These are phyloP conservation scores for Skeletonema costatum DNA, from an alignment of 108 stramenopile species.

Conservation along the genomic window DNA sequence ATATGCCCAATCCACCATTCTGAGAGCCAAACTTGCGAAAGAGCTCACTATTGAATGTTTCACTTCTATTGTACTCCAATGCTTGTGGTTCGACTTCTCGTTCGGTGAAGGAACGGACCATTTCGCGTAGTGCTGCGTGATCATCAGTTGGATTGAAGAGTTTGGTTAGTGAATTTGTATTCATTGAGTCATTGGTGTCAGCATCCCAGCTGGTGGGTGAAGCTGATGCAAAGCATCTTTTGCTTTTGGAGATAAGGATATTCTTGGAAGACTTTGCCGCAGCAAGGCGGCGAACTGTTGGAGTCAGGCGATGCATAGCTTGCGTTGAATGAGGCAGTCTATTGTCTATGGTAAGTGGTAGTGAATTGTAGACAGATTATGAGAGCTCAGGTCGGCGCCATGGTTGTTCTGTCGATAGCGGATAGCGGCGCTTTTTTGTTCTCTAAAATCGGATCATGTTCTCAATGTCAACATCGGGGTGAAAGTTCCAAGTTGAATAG, in stretches of 20 bases:
- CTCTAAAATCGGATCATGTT: no score
- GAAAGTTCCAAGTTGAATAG: no score
- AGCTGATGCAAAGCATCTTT: slow-evolving; percentile 21
- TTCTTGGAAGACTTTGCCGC: not conserved
- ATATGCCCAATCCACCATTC: slow-evolving; percentile 82
- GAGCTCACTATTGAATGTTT: slow-evolving; percentile 89
- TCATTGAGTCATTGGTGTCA: not conserved
- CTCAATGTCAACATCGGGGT: no score
- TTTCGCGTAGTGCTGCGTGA: slow-evolving; percentile 85
- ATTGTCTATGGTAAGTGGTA: no score
- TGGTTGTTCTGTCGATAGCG: no score
- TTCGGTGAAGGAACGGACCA: slow-evolving; percentile 82
- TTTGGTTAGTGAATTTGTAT: slow-evolving; percentile 19
- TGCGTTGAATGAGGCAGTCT: no score
- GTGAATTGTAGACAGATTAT: no score
- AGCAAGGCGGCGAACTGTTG: not conserved
- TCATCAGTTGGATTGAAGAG: slow-evolving; percentile 93
- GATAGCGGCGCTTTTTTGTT: no score
- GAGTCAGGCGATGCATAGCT: not conserved
- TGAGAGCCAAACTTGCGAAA: slow-evolving; percentile 83
- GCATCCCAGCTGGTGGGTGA: not conserved
- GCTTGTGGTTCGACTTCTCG: slow-evolving; percentile 95
- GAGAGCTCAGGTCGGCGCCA: no score
- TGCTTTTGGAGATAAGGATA: not conserved
- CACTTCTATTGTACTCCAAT: slow-evolving; percentile 79